Evolutionary conservation across 2,329 filamentous ascomycete species (phyloP), one percentile per base, ranked within the genome.

Genomic region (Ophiostoma piceae): DNA sequence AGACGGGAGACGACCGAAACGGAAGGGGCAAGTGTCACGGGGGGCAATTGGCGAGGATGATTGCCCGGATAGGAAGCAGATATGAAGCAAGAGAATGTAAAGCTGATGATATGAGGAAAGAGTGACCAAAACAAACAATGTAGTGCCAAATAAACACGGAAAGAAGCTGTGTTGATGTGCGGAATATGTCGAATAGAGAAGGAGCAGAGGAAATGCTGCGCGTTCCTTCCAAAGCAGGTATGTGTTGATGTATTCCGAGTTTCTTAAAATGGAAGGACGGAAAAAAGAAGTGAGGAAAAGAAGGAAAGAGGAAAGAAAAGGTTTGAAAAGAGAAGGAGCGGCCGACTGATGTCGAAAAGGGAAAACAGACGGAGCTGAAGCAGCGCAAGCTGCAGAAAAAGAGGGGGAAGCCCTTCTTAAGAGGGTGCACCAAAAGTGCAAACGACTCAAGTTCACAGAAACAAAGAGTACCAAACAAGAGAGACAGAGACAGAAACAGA

Each of bases 51-150:
- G 14, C 11, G 57, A 26, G 5, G 32, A 29, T 22, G 32, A 62
- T 26, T 32, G 51, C 51, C 57, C 19, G 26, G 22, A 19, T 5
- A 62, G 57, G 57, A 32, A 62, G 12, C 11, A 57, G 16, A 19
- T 5, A 62, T 26, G 57, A 32, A 62, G 12, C 11, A 57, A 11
- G 8, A 57, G n/a, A n/a, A 9, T n/a, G 43, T 47, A 16, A 12
- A 32, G 57, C 12, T 32, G 57, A 6, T 14, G 14, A 35, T 9
- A 11, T 3, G 26, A 29, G 62, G 62, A 65, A 65, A 65, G 62
- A 65, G 62, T 35, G 62, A 41, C 62, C 62, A 41, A 65, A 65
- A 41, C 62, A 65, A 65, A 22, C n/a, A 12, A 22, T 16, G 26
- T 8, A 2, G 51, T 57, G 43, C 43, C 19, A 16, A n/a, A 7